Base-by-base conservation (phyloP, 208 protist species). In the Strigomonas galati region DNA sequence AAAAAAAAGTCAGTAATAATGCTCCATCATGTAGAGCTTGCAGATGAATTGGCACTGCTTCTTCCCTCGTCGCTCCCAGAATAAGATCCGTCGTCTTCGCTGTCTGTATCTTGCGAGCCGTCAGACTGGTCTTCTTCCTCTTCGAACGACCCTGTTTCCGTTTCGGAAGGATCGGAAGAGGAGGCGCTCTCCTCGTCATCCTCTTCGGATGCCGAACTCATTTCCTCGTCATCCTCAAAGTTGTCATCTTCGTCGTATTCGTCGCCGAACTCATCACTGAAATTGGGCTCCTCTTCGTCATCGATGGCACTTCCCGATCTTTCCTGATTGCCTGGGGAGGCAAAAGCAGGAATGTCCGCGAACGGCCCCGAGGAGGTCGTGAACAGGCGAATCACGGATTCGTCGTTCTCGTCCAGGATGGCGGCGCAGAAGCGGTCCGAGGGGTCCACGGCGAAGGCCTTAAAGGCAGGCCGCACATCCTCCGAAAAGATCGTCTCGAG, bases 361-460 rank as follows among this genome's bases (percentile, higher is more conserved):
- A 82, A 87, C 4, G 88, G 84, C 1, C 89, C 89, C 21, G 89
- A 87, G 1, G 89, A 88, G n/a, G 84, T 88, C 27, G 69, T 83
- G 69, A 92, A 95, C 26, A 92, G 66, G 17, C 85, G 81, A 21
- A 92, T 76, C 5, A 91, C 73, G 10, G 81, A 74, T 44, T 78
- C 75, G 30, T 77, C 72, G 51, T 92, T 80, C 27, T 91, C 68
- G 31, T 87, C 76, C 24, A 92, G 59, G 75, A 95, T 83, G 12
- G 89, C 81, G 19, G 89, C 89, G 46, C 89, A 95, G 56, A 90
- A 93, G 30, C 89, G 86, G 51, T 90, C 86, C 1, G 89, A 93
- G 7, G 86, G 89, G 61, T 95, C 89, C 10, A 95, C 58, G 14
- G 84, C 77, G 57, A 95, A 95, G 19, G 78, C 62, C 57, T 81